Conservation (phyloP, 2,329 filamentous ascomycete genomes). For the Fusarium nodosum region DNA sequence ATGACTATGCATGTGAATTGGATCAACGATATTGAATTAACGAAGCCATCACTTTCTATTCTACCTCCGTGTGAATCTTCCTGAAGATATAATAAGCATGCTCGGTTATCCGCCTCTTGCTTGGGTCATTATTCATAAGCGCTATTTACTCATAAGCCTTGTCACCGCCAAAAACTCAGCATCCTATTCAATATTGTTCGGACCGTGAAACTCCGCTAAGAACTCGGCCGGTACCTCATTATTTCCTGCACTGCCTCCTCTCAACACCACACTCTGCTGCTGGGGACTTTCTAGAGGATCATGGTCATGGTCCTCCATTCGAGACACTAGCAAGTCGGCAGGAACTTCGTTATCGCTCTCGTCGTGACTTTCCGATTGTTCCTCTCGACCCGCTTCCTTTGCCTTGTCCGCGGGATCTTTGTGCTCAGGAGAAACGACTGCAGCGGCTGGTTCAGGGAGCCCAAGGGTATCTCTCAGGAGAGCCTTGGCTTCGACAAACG, state of each 20-base stretch:
- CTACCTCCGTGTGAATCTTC: neutral
- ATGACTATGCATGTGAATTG: constrained; percentile 46
- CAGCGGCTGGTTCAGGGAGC: constrained; percentile 10
- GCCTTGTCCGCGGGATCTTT: constrained; percentile 5
- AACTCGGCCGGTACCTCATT: constrained; percentile 67
- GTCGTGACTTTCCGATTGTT: constrained; percentile 39
- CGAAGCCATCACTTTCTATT: constrained; percentile 19
- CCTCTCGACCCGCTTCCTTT: constrained; percentile 4
- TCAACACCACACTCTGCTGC: constrained; percentile 31
- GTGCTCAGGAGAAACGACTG: constrained; percentile 9
- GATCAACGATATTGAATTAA: constrained; percentile 43
- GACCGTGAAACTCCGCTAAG: constrained; percentile 59
- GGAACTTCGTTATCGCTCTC: constrained; percentile 61
- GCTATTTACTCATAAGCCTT: constrained; percentile 28
- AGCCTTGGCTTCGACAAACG: constrained; percentile 71
- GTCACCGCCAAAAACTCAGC: constrained; percentile 10
- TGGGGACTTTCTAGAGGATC: constrained; percentile 32
- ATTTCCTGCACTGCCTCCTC: constrained; percentile 54
- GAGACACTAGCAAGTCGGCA: constrained; percentile 56
- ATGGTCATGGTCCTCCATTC: constrained; percentile 47
- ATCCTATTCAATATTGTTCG: constrained; percentile 33
- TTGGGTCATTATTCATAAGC: constrained; percentile 33
- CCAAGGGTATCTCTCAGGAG: constrained; percentile 60
- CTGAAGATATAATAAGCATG: neutral
- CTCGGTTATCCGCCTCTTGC: neutral